Conservation (phyloP, 225 moss, liverwort and hornwort genomes). For the Anthoceros angustus region DNA sequence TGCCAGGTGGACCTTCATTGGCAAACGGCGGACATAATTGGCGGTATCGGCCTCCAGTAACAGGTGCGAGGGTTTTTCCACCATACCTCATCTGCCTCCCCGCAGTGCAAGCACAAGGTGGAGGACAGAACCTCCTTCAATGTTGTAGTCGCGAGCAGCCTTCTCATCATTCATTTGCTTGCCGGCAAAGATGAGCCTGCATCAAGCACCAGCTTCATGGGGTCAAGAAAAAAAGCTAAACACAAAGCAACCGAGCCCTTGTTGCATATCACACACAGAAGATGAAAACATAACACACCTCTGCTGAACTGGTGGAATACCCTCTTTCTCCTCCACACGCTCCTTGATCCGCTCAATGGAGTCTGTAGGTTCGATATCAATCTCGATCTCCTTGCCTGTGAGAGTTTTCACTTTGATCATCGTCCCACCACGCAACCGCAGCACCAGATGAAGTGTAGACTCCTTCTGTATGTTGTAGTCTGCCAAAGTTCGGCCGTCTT, state of each 20-base stretch:
- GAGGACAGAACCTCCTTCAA: constrained; percentile 95
- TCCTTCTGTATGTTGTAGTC: constrained; percentile 79
- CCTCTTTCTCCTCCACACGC: constrained; percentile 98
- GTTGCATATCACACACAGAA: not conserved
- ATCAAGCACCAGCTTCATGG: constrained; percentile 2
- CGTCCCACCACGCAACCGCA: constrained; percentile 77
- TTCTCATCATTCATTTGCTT: constrained; percentile 99
- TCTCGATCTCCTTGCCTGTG: constrained; percentile 96
- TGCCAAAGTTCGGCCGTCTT: constrained; percentile 78
- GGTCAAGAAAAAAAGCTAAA: not conserved
- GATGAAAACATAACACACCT: constrained; percentile 24
- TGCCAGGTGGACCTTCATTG: too few species aligned
- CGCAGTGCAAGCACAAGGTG: constrained; percentile 98
- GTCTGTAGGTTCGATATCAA: constrained; percentile 93
- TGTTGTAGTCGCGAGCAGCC: constrained; percentile 92
- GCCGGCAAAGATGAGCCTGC: constrained; percentile 93
- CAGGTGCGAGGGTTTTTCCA: not conserved
- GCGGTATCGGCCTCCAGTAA: too few species aligned
- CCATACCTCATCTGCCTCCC: constrained; percentile 60
- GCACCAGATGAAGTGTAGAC: constrained; percentile 66
- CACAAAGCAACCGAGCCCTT: too few species aligned
- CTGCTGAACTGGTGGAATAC: constrained; percentile 94
- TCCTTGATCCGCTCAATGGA: constrained; percentile 95
- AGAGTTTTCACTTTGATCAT: constrained; percentile 99
- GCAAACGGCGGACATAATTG: too few species aligned